Conservation (phyloP, 495 filamentous ascomycete genomes). For the Penicillium longicatenatum region DNA sequence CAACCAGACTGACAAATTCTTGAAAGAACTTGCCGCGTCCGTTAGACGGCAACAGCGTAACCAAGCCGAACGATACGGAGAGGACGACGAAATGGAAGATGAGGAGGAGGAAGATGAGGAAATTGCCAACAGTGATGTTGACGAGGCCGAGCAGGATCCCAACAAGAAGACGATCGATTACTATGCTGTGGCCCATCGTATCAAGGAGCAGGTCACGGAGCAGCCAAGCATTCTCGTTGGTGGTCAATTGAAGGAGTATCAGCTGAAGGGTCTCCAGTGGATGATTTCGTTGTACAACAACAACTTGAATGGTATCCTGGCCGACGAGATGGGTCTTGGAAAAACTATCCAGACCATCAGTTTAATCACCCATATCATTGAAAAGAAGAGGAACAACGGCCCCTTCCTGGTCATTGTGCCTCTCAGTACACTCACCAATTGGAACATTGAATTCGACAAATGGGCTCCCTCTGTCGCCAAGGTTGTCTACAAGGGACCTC, state of each 20-base stretch:
- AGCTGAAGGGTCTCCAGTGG: slow-evolving; percentile 97
- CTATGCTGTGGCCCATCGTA: slow-evolving; percentile 94
- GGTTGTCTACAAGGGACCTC: slow-evolving; percentile 96
- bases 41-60: slow-evolving; percentile 90
- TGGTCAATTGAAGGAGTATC: slow-evolving; percentile 93
- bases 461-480: slow-evolving; percentile 87
- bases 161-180: slow-evolving; percentile 85
- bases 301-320: slow-evolving; percentile 97
- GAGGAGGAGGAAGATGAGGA: slow-evolving; percentile 69
- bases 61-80: slow-evolving; percentile 75
- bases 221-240: slow-evolving; percentile 88
- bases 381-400: slow-evolving; percentile 89
- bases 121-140: slow-evolving; percentile 64
- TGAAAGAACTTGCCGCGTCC: slow-evolving; percentile 90
- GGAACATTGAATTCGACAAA: slow-evolving; percentile 98
- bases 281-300: slow-evolving; percentile 99
- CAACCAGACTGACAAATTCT: slow-evolving; percentile 93
- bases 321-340: slow-evolving; percentile 99
- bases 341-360: slow-evolving; percentile 99
- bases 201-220: slow-evolving; percentile 82
- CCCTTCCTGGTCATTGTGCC: slow-evolving; percentile 97
- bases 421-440: slow-evolving; percentile 94
- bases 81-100: slow-evolving; percentile 57
- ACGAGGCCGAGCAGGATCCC: slow-evolving; percentile 64
- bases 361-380: slow-evolving; percentile 94